Evolutionary conservation across 2,329 filamentous ascomycete genomes (phyloP).

Genomic region (Cadophora gregata): DNA sequence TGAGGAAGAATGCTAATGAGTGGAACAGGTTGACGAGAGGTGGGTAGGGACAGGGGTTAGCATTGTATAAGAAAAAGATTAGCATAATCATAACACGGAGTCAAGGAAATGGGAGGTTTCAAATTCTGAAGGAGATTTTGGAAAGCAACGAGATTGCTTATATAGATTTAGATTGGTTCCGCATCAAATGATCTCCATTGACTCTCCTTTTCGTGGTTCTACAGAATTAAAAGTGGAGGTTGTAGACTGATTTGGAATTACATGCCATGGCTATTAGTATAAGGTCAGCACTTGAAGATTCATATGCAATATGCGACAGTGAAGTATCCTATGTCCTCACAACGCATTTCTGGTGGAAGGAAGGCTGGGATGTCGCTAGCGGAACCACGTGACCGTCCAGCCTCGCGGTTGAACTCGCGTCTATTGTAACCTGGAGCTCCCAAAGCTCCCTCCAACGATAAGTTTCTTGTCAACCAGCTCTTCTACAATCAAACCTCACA

Average conservation of each 20-base stretch:
- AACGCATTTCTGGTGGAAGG: neutral
- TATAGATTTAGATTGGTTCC: conserved; percentile 8
- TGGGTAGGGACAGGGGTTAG: conserved; percentile 19
- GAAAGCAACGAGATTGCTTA: conserved; percentile 1
- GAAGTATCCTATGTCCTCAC: too few relatives aligned
- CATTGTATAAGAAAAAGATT: conserved; percentile 18
- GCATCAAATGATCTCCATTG: conserved; percentile 3
- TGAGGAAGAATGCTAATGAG: conserved; percentile 28
- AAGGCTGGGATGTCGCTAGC: neutral
- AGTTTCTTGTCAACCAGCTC: conserved; percentile 20
- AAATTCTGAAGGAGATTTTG: neutral
- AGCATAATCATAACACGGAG: conserved; percentile 29
- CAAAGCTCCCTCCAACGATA: conserved; percentile 33
- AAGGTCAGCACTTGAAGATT: too few relatives aligned
- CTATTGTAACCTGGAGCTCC: conserved; percentile 31
- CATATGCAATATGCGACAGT: neutral
- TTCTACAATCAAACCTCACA: conserved; percentile 12
- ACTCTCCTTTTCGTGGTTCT: neutral
- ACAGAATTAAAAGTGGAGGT: neutral
- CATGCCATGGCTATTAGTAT: neutral
- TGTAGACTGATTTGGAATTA: neutral
- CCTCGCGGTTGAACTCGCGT: conserved; percentile 34
- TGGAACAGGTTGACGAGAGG: conserved; percentile 34
- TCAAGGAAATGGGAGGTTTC: conserved; percentile 7
- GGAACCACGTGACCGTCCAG: conserved; percentile 22